Base-by-base conservation (phyloP, 495 filamentous ascomycete genomes). In the Xylaria curta region DNA sequence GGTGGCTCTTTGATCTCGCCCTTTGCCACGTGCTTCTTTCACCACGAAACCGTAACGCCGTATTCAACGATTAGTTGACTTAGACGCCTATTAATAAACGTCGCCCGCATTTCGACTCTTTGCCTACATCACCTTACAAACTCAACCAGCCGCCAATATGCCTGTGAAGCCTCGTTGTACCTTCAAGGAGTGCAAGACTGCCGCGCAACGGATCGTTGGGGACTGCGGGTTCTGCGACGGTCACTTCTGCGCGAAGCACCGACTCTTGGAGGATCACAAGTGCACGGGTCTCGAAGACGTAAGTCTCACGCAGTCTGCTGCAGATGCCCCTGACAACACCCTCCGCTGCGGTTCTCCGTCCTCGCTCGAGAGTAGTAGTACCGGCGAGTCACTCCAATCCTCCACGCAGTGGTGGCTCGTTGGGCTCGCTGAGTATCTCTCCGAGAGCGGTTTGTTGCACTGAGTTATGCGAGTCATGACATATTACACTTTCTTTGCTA, bases 181-280 rank as follows among this genome's bases (percentile, higher is more conserved):
- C 72, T 93, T 91, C 86, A 94, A 93, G 84, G 91, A 93, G 72
- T 99, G 96, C 89, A 93, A 88, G 80, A 88, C 91, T 72, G 87
- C 88, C 42, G 94, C 94, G 28, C 94, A 97, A 80, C 89, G 92
- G 68, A 97, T 98, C 78, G 92, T 97, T 54, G 97, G 97, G 12
- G 96, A 98, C 83, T 99, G 96, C 85, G 91, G 89, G 66, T 98
- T 98, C 83, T 99, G 96, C 86, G 84, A 90, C 63, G 94, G 94
- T 19, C 92, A 96, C 81, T 98, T 92, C 85, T 99, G 96, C 84
- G 93, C 91, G 65, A 94, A 93, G 85, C 96, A 99, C 84, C 87
- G 96, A 19, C 89, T 98, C 81, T 81, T 98, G 60, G 96, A 99
- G 83, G 91, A 93, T 72, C 96, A 99, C 84, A 91, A 93, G 79